Conservation (phyloP, 108 stramenopile species). For the Cyclotella kingstonii region DNA sequence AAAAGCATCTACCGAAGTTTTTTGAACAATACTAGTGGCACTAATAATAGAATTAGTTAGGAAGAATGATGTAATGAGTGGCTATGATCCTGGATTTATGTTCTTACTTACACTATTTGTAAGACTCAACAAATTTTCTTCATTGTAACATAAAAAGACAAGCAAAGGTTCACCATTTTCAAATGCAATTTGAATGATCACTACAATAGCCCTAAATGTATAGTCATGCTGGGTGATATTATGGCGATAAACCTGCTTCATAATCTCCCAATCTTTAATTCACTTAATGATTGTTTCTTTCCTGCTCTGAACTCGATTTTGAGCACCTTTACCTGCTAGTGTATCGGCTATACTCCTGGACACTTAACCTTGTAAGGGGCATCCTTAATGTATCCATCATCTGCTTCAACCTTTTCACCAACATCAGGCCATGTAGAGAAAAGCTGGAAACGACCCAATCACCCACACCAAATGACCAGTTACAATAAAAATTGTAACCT, state of each 20-base stretch:
- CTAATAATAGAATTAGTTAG: too few relatives aligned
- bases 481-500: not conserved
- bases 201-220: too few relatives aligned
- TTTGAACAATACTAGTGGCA: too few relatives aligned
- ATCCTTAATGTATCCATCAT: conserved; percentile 24
- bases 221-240: not conserved
- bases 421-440: conserved; percentile 8
- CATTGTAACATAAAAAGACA: too few relatives aligned
- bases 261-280: conserved; percentile 29
- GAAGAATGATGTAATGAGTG: too few relatives aligned
- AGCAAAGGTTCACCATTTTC: too few relatives aligned
- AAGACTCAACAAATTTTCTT: too few relatives aligned
- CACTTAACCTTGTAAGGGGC: not conserved
- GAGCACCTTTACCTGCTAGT: not conserved
- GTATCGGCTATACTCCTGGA: not conserved
- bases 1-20: too few relatives aligned
- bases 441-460: conserved; percentile 25
- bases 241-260: not conserved
- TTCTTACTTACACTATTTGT: too few relatives aligned
- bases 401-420: conserved; percentile 28
- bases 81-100: too few relatives aligned
- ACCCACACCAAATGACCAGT: conserved; percentile 25
- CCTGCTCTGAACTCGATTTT: conserved; percentile 21
- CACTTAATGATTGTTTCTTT: conserved; percentile 45
- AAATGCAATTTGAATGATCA: too few relatives aligned